A percentile compares a stretch with the other conserved stretches of the same genome.
These are phyloP conservation scores for Fagus crenata DNA, from an alignment of 306 rosid genomes.

Conservation along the genomic window DNA sequence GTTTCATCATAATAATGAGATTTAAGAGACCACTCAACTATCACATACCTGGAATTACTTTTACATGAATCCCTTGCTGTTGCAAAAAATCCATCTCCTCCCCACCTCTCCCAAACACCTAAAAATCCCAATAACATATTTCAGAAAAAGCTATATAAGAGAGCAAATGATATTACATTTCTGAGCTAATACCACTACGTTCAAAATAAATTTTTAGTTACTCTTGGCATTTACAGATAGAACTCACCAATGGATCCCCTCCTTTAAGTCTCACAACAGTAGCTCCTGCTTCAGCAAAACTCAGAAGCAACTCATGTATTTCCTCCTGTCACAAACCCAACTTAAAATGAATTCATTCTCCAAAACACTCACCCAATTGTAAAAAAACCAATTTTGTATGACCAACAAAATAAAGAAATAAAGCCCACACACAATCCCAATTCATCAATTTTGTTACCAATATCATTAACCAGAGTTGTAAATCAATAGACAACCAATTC, in stretches of 20 bases:
- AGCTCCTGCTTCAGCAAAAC: slow-evolving; percentile 97
- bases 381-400: neutral
- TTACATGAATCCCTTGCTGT: slow-evolving; percentile 83
- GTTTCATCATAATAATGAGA: slow-evolving; percentile 22
- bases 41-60: slow-evolving; percentile 81
- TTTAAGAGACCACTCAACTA: neutral
- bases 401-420: neutral
- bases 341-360: neutral
- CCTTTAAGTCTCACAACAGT: slow-evolving; percentile 96
- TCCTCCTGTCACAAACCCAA: slow-evolving; percentile 63
- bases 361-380: neutral
- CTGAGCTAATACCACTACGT: neutral
- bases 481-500: slow-evolving; percentile 19
- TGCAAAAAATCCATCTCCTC: slow-evolving; percentile 98
- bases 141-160: neutral
- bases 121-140: slow-evolving; percentile 19
- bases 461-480: neutral
- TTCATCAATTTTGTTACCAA: neutral
- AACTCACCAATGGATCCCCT: slow-evolving; percentile 94
- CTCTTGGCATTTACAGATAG: neutral
- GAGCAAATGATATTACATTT: slow-evolving; percentile 9
- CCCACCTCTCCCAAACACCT: slow-evolving; percentile 99
- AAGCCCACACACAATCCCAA: neutral
- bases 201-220: neutral
- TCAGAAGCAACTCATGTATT: slow-evolving; percentile 87